Evolutionary conservation across 768 basidiomycete genomes (phyloP).

Genomic region (Boletellus ananiceps): DNA sequence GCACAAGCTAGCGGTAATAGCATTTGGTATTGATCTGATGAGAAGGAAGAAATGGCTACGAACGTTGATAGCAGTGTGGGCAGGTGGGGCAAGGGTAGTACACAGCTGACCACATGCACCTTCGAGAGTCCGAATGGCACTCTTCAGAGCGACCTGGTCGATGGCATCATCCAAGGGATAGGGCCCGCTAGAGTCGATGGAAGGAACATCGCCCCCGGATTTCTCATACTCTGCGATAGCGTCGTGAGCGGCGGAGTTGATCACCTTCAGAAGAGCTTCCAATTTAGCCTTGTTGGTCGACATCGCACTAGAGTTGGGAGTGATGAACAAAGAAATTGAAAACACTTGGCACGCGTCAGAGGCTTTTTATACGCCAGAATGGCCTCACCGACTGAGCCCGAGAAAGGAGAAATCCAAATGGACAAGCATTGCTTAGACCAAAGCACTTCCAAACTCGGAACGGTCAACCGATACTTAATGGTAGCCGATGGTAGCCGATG

Average conservation of each 20-base stretch:
- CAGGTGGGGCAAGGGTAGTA: constrained; percentile 32
- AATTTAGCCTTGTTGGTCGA: constrained; percentile 23
- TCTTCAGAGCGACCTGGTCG: constrained; percentile 22
- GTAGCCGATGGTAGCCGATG: too few relatives aligned
- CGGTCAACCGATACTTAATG: too few relatives aligned
- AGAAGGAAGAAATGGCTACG: not conserved
- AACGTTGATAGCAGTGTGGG: constrained; percentile 32
- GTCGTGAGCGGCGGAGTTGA: constrained; percentile 28
- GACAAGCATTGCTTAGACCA: too few relatives aligned
- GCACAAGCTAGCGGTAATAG: constrained; percentile 16
- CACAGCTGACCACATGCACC: constrained; percentile 36
- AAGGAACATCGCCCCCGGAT: constrained; percentile 25
- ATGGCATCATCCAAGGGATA: constrained; percentile 34
- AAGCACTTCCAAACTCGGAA: too few relatives aligned
- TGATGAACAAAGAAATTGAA: not conserved
- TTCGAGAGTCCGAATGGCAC: constrained; percentile 27
- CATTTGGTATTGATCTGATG: not conserved
- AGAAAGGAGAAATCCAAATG: too few relatives aligned
- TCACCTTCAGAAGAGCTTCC: constrained; percentile 27
- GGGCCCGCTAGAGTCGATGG: constrained; percentile 31
- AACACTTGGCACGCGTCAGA: not conserved
- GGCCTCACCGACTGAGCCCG: too few relatives aligned
- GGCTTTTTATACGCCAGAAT: not conserved
- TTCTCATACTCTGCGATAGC: constrained; percentile 34
- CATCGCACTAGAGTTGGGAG: constrained; percentile 4